phyloP scores from a whole-genome alignment of 2,329 filamentous ascomycete genomes.

The Cordyceps militaris region DNA sequence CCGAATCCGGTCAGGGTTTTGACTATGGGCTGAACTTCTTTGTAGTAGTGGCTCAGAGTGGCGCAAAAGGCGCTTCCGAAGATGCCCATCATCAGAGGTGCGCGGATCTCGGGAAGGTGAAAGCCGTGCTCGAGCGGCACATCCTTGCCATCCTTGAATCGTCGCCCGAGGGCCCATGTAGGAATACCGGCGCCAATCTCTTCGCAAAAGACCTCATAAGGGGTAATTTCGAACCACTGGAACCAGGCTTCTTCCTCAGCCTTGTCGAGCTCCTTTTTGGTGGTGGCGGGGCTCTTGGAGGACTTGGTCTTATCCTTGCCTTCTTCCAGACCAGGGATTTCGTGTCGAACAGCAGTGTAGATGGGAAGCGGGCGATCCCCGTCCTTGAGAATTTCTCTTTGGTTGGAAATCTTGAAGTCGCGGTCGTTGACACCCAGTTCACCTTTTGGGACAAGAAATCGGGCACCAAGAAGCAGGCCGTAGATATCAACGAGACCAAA shows the following conservation, averaged over 20 bases:
- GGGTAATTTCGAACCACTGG: constrained; percentile 95
- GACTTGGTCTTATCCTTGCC: constrained; percentile 19
- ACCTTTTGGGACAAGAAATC: constrained; percentile 75
- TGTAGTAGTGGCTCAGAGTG: constrained; percentile 92
- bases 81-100: constrained; percentile 84
- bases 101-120: constrained; percentile 73
- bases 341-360: constrained; percentile 90
- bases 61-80: constrained; percentile 97
- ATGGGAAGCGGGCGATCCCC: constrained; percentile 86
- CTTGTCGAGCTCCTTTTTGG: constrained; percentile 44
- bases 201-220: constrained; percentile 93
- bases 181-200: constrained; percentile 88
- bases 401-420: constrained; percentile 89
- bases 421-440: constrained; percentile 64
- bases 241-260: constrained; percentile 75
- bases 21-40: constrained; percentile 79
- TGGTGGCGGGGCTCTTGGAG: constrained; percentile 25
- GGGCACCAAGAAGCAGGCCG: constrained; percentile 74
- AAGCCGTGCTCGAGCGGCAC: constrained; percentile 52
- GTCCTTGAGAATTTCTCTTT: constrained; percentile 65
- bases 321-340: constrained; percentile 65
- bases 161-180: constrained; percentile 84
- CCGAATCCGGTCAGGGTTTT: constrained; percentile 66
- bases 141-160: constrained; percentile 61
- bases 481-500: constrained; percentile 94